Percentiles rank a stretch among this genome's conserved stretches.
Conservation (phyloP, 140 eudicot species). For the Oenanthe javanica region DNA sequence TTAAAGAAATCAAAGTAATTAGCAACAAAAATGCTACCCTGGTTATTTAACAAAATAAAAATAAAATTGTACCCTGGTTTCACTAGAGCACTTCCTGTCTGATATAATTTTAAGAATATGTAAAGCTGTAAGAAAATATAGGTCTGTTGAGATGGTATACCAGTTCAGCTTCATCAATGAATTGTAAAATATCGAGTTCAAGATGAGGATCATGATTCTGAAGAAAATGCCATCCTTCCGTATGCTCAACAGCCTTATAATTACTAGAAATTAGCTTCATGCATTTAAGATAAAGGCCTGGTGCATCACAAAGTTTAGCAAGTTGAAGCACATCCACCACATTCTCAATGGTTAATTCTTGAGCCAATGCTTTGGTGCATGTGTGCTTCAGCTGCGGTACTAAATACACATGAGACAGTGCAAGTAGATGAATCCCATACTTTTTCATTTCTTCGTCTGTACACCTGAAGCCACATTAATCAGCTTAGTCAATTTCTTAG, state of each 20-base stretch:
- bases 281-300: conserved; percentile 77
- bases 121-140: too few species aligned
- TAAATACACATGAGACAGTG: conserved; percentile 72
- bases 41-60: too few species aligned
- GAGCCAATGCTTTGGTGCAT: conserved; percentile 59
- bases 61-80: too few species aligned
- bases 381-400: conserved; percentile 75
- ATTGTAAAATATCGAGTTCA: conserved; percentile 78
- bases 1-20: not conserved
- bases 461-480: conserved; percentile 45
- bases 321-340: conserved; percentile 84
- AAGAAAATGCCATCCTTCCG: conserved; percentile 89
- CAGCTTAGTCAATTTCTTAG: conserved; percentile 16
- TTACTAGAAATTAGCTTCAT: conserved; percentile 51
- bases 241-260: conserved; percentile 55
- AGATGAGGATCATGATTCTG: conserved; percentile 70
- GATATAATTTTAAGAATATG: too few species aligned
- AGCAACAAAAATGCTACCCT: not conserved
- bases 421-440: conserved; percentile 76
- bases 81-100: too few species aligned
- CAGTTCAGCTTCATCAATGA: conserved; percentile 81
- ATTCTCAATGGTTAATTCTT: conserved; percentile 49
- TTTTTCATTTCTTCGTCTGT: conserved; percentile 65
- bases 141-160: conserved; percentile 22
- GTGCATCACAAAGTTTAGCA: conserved; percentile 27